Percentiles rank a stretch among this genome's conserved stretches.
Evolutionary conservation across 2,329 filamentous ascomycete species (phyloP).

Genomic region (Talaromyces sp.): DNA sequence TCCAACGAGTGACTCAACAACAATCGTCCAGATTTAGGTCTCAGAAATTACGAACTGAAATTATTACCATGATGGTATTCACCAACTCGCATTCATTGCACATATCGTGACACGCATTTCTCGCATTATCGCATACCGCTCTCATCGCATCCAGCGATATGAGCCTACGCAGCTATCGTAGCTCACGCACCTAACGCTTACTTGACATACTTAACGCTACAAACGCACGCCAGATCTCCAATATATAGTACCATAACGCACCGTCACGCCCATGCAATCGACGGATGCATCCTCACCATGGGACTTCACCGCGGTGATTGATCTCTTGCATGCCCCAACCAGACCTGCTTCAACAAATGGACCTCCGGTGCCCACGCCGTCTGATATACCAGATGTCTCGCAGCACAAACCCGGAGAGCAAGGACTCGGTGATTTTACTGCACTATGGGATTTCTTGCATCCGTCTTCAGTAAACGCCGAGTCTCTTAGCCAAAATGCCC

Average conservation of each 20-base stretch:
- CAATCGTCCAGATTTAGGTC: neutral
- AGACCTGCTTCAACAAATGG: slow-evolving; percentile 1
- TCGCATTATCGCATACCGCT: neutral
- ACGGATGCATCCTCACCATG: slow-evolving; percentile 33
- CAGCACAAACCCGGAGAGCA: slow-evolving; percentile 7
- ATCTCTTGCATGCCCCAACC: slow-evolving; percentile 39
- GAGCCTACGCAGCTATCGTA: neutral
- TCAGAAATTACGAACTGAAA: neutral
- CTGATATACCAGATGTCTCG: neutral
- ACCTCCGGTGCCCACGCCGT: slow-evolving; percentile 16
- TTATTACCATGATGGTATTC: neutral
- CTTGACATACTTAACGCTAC: neutral
- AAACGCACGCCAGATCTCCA: neutral
- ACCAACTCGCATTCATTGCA: neutral
- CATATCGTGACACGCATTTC: neutral
- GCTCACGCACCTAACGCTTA: neutral
- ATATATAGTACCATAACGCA: neutral
- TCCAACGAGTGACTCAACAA: neutral
- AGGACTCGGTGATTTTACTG: slow-evolving; percentile 44
- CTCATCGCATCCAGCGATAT: neutral
- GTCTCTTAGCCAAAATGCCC: neutral
- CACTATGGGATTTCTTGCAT: slow-evolving; percentile 40
- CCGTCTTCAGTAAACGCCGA: slow-evolving; percentile 13
- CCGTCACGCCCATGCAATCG: slow-evolving; percentile 30
- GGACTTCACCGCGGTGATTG: slow-evolving; percentile 46